phyloP scores from a whole-genome alignment of 2,329 filamentous ascomycete genomes.

The Scedosporium minutisporum region DNA sequence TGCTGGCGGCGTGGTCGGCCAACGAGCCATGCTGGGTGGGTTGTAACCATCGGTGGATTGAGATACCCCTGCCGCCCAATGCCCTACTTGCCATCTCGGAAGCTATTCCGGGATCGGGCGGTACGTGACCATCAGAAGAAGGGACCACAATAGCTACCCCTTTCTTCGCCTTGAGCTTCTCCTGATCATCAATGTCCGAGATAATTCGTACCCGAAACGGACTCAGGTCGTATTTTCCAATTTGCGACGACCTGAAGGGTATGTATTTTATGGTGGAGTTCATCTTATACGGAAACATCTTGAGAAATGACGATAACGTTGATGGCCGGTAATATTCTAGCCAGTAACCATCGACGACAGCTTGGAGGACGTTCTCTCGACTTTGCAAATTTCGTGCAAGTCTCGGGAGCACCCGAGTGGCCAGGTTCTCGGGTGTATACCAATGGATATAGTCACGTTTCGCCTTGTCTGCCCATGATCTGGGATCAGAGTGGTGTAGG shows the following conservation, averaged over 20 bases:
- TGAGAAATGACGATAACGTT: constrained; percentile 78
- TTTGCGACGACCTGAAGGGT: constrained; percentile 61
- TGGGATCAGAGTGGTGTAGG: constrained; percentile 80
- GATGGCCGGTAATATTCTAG: constrained; percentile 89
- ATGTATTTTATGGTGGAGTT: constrained; percentile 82
- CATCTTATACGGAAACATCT: constrained; percentile 88
- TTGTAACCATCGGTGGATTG: constrained; percentile 54
- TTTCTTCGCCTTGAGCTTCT: constrained; percentile 55
- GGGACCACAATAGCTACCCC: constrained; percentile 62
- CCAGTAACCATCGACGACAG: constrained; percentile 88
- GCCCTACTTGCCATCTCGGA: constrained; percentile 28
- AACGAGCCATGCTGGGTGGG: constrained; percentile 21
- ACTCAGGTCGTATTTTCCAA: constrained; percentile 72
- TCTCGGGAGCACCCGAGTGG: constrained; percentile 45
- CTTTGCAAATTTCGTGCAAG: constrained; percentile 9
- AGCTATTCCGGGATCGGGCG: constrained; percentile 28
- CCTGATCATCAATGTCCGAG: constrained; percentile 46
- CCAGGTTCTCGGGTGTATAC: constrained; percentile 68
- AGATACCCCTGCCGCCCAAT: constrained; percentile 35
- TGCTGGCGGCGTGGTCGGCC: constrained; percentile 5
- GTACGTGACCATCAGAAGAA: constrained; percentile 26
- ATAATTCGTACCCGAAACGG: constrained; percentile 75
- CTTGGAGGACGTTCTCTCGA: constrained; percentile 26
- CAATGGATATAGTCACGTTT: constrained; percentile 74
- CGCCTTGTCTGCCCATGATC: constrained; percentile 54